Evolutionary conservation across 2,329 filamentous ascomycete genomes (phyloP).

Genomic region (Coniella vitis): DNA sequence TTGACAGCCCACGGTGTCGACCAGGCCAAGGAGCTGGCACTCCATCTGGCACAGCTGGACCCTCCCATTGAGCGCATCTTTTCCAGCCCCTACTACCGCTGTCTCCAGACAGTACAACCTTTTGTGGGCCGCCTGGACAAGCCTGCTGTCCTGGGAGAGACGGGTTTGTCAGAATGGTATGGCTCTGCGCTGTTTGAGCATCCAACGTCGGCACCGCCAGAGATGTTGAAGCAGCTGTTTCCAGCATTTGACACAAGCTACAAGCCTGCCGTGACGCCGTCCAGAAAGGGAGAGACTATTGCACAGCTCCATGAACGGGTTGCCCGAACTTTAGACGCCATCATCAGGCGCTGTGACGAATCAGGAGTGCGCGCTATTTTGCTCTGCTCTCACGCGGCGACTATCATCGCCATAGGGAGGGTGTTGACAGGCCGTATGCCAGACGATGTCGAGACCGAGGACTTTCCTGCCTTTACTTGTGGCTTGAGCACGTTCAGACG

Average conservation of each 20-base stretch:
- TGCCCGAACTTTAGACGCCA: constrained; percentile 58
- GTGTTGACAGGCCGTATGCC: constrained; percentile 75
- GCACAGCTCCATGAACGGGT: constrained; percentile 73
- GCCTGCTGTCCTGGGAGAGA: constrained; percentile 43
- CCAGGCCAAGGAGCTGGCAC: constrained; percentile 72
- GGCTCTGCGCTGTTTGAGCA: constrained; percentile 80
- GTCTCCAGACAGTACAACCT: constrained; percentile 74
- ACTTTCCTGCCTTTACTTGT: constrained; percentile 82
- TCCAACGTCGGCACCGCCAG: constrained; percentile 63
- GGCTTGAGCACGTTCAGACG: constrained; percentile 61
- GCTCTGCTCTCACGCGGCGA: constrained; percentile 84
- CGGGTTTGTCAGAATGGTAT: constrained; percentile 78
- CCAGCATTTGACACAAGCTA: constrained; percentile 53
- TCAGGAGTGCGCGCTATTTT: constrained; percentile 64
- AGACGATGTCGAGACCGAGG: constrained; percentile 61
- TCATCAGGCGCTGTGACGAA: constrained; percentile 68
- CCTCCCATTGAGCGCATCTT: constrained; percentile 73
- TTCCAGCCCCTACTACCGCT: constrained; percentile 80
- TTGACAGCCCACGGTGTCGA: constrained; percentile 80
- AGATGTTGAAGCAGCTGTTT: constrained; percentile 61
- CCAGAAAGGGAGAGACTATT: constrained; percentile 70
- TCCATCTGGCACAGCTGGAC: constrained; percentile 52
- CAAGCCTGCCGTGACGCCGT: constrained; percentile 59
- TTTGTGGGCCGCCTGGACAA: constrained; percentile 41
- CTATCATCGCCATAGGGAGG: constrained; percentile 79